These are phyloP conservation scores for Diphasiastrum complanatum DNA, from an alignment of 83 land plant species.

Conservation along the genomic window DNA sequence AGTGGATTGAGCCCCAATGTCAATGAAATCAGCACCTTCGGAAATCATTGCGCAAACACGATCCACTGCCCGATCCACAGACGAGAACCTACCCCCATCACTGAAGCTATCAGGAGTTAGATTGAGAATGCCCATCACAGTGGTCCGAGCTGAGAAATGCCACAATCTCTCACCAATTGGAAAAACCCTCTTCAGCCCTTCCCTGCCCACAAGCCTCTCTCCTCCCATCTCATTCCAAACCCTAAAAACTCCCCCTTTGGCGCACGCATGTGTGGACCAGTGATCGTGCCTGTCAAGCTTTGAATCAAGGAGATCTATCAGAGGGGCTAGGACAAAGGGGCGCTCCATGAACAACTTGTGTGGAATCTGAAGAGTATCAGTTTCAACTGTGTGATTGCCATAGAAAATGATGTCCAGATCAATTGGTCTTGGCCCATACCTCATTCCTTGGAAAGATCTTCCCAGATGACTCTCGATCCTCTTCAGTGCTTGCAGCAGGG, in stretches of 20 bases:
- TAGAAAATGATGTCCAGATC: conserved; percentile 90
- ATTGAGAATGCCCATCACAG: conserved; percentile 90
- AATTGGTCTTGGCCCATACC: conserved; percentile 97
- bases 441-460: conserved; percentile 54
- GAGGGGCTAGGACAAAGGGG: conserved; percentile 88
- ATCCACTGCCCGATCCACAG: neutral
- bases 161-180: conserved; percentile 52
- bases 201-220: conserved; percentile 53
- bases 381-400: conserved; percentile 44
- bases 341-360: conserved; percentile 77
- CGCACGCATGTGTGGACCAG: conserved; percentile 47
- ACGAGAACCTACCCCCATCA: conserved; percentile 10
- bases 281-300: conserved; percentile 39
- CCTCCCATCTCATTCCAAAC: conserved; percentile 79
- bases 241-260: conserved; percentile 41
- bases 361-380: conserved; percentile 66
- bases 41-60: neutral
- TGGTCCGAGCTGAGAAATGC: conserved; percentile 72
- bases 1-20: conserved; percentile 15
- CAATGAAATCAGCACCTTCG: conserved; percentile 13
- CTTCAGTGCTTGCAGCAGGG: conserved; percentile 54
- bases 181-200: conserved; percentile 67
- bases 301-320: conserved; percentile 58
- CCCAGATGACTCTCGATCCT: conserved; percentile 77
- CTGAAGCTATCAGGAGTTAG: conserved; percentile 54